Evolutionary conservation across 768 basidiomycete species (phyloP), one percentile per base, ranked within the genome.

Genomic region (Dioszegia aurantiaca): DNA sequence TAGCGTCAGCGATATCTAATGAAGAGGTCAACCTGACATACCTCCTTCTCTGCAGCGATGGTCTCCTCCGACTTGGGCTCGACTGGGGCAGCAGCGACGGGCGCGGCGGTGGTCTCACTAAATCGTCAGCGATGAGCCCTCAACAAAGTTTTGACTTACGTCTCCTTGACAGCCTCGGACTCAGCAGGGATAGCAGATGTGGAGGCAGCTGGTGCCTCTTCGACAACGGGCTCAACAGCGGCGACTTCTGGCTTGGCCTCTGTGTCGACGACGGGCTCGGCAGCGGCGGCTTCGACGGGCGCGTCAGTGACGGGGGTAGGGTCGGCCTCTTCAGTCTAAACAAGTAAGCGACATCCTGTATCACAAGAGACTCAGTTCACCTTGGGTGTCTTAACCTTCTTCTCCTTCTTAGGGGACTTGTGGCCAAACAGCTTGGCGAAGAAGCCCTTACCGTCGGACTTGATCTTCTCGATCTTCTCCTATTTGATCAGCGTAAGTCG

Each of bases 361-460:
- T 11, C 17, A 49, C 24, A 26, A 28, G 4, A n/a, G 33, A 14
- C 30, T 10, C 24, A 63, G 27, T 63, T 40, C 19, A 70, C 74
- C 84, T 86, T 77, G 44, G 75, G 73, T 24, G 72, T 70, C 84
- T 83, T 88, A 73, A 86, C 82, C 70, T 76, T 88, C 65, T 85
- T 84, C 55, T 77, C 80, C 75, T 68, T 67, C 61, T 81, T 82
- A 61, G 68, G 71, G 21, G 65, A 64, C 60, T 67, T 70, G 54
- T 66, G 69, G 40, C 87, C 85, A 59, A 93, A 85, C 61, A 93
- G 79, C 79, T 87, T 91, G 67, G 84, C 74, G 57, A 93, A 81
- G 65, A 91, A 71, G 52, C 83, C 79, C 17, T 83, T 82, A 37
- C 88, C 85, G 65, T 89, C 68, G 30, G 67, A 58, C 58, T 74